Conservation (phyloP, 2,329 filamentous ascomycete genomes). For the Sphaerulina vaccinii region DNA sequence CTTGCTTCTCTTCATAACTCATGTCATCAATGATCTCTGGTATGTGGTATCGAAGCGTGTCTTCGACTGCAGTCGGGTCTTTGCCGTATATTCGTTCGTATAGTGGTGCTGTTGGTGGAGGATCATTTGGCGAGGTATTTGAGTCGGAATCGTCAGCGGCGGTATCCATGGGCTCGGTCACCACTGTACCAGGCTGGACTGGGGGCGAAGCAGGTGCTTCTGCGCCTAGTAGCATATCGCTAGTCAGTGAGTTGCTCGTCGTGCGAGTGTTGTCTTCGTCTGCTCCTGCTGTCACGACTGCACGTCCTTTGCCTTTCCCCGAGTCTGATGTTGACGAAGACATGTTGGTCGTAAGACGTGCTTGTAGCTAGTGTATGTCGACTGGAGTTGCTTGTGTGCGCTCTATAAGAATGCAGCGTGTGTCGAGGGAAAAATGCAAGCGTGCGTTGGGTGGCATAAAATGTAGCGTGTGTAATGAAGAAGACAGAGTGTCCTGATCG, state of each 20-base stretch:
- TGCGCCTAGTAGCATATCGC: slow-evolving; percentile 22
- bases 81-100: slow-evolving; percentile 82
- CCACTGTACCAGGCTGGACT: slow-evolving; percentile 32
- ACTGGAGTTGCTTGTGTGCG: no score
- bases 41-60: slow-evolving; percentile 94
- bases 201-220: slow-evolving; percentile 36
- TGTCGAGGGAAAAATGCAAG: no score
- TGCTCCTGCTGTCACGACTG: not conserved
- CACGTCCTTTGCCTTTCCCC: no score
- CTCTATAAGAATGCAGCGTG: no score
- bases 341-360: no score
- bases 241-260: slow-evolving; percentile 14
- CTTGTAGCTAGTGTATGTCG: not conserved
- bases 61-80: slow-evolving; percentile 84
- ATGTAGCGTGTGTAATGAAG: no score
- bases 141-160: slow-evolving; percentile 61
- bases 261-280: not conserved
- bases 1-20: slow-evolving; percentile 78
- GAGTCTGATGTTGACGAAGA: no score
- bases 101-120: slow-evolving; percentile 63
- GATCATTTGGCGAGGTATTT: slow-evolving; percentile 54
- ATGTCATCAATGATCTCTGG: slow-evolving; percentile 70
- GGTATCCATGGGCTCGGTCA: slow-evolving; percentile 54
- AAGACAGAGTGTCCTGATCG: no score
- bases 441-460: no score